These are phyloP conservation scores for Amylostereum areolatum DNA, from an alignment of 1,284 basidiomycete species.

Conservation along the genomic window DNA sequence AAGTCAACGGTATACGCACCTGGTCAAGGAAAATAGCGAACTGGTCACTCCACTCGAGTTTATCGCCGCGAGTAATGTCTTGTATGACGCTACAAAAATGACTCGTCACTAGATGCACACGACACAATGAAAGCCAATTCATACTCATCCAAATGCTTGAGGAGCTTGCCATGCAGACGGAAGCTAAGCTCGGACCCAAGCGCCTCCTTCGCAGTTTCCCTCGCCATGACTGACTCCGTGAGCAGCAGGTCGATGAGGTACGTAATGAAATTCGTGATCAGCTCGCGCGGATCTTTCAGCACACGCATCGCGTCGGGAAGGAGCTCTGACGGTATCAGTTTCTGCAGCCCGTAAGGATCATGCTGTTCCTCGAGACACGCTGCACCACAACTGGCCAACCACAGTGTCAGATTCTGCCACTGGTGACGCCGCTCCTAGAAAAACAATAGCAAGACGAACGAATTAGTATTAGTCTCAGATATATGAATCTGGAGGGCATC, in stretches of 20 bases:
- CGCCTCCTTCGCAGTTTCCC: slow-evolving; percentile 76
- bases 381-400: slow-evolving; percentile 72
- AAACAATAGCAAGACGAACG: not conserved
- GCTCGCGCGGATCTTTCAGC: slow-evolving; percentile 46
- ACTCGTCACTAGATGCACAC: not conserved
- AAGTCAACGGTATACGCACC: slow-evolving; percentile 28
- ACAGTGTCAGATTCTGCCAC: slow-evolving; percentile 86
- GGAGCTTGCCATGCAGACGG: slow-evolving; percentile 57
- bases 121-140: slow-evolving; percentile 18
- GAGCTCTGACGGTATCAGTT: slow-evolving; percentile 51
- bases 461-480: slow-evolving; percentile 8
- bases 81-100: slow-evolving; percentile 34
- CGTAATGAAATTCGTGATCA: slow-evolving; percentile 61
- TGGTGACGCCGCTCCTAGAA: slow-evolving; percentile 67
- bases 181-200: slow-evolving; percentile 75
- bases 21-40: slow-evolving; percentile 73
- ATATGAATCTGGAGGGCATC: not conserved
- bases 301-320: slow-evolving; percentile 70
- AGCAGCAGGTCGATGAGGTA: slow-evolving; percentile 70
- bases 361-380: slow-evolving; percentile 54
- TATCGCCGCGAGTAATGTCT: slow-evolving; percentile 37
- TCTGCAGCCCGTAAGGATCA: slow-evolving; percentile 41
- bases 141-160: slow-evolving; percentile 72
- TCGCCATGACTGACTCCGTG: slow-evolving; percentile 54
- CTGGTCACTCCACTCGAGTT: slow-evolving; percentile 43